Base-by-base conservation (phyloP, 1,284 basidiomycete species). In the Erythrobasidium hasegawianum region DNA sequence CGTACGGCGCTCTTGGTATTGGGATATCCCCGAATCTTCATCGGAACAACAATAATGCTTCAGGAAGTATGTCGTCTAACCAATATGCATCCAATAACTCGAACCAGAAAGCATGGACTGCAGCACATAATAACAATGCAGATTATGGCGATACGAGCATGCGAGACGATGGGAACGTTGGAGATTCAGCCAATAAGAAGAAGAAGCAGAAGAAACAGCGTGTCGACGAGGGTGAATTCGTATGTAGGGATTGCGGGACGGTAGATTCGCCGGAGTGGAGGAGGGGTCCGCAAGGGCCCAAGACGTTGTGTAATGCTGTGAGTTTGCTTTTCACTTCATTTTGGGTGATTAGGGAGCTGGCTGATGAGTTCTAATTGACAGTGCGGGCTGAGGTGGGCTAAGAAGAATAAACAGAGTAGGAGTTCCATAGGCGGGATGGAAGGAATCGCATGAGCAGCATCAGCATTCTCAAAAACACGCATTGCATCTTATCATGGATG, bases 241-340 rank as follows among this genome's bases (percentile, higher is more conserved):
- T 70, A 62, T 71, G 66, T 65, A 49, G 68, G 57, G 64, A 59
- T 68, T 68, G 71, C 18, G 68, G 73, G 7, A 73, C 73, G 47
- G 59, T 69, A 69, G 69, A 74, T 49, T 68, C 64, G 2, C 64
- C 73, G 40, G 69, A 58, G 33, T 64, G 69, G 68, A 69, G 67
- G 2, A 75, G 89, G 86, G 89, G 89, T 18, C 88, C 89, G 1
- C 81, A 81, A 65, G 88, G 88, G 40, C 87, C 88, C 1, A 90
- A 90, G 78, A 90, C 89, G 14, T 78, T 90, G 11, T 90, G 88
- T 78, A 90, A 90, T 75, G 88, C 88, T 2, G 71, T 70, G 62
- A 38, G 71, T 55, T 14, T n/a, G n/a, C n/a, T n/a, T n/a, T n/a
- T n/a, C n/a, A n/a, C n/a, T n/a, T n/a, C n/a, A n/a, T n/a, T n/a